Evolutionary conservation across 2,329 filamentous ascomycete genomes (phyloP).

Genomic region (Cercospora sesami): DNA sequence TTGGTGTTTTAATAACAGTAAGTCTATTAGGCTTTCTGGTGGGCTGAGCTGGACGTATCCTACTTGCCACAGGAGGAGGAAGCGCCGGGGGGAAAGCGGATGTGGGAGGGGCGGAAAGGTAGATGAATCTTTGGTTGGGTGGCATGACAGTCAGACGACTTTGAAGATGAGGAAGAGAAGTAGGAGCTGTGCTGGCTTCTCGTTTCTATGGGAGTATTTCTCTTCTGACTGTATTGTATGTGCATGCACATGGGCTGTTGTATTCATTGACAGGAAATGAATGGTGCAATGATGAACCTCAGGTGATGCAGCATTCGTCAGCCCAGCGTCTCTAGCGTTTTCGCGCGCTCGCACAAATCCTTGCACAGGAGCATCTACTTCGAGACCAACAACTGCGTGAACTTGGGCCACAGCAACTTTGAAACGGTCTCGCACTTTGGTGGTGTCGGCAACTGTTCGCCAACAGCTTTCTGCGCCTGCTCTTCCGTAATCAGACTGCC

Average conservation of each 20-base stretch:
- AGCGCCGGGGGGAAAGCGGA: background rate
- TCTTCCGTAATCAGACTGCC: slow-evolving; percentile 31
- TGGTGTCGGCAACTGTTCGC: slow-evolving; percentile 32
- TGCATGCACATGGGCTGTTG: background rate
- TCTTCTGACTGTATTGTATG: background rate
- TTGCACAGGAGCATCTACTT: background rate
- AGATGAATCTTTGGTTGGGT: background rate
- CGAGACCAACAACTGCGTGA: slow-evolving; percentile 36
- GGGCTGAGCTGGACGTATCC: background rate
- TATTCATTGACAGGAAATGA: slow-evolving; percentile 14
- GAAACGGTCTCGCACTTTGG: slow-evolving; percentile 37
- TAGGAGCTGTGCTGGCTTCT: background rate
- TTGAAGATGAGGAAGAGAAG: too few relatives aligned
- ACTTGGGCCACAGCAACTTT: slow-evolving; percentile 37
- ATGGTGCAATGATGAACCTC: background rate
- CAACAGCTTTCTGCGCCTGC: slow-evolving; percentile 36
- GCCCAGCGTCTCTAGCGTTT: too few relatives aligned
- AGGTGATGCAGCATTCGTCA: too few relatives aligned
- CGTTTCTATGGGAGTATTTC: background rate
- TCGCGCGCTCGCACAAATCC: too few relatives aligned
- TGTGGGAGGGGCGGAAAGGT: background rate
- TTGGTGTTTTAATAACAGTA: background rate
- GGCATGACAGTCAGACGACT: background rate
- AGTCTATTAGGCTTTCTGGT: background rate
- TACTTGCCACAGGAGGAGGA: background rate